Base-by-base conservation (phyloP, 352 stramenopile genomes). In the Elongisporangium senticosum region DNA sequence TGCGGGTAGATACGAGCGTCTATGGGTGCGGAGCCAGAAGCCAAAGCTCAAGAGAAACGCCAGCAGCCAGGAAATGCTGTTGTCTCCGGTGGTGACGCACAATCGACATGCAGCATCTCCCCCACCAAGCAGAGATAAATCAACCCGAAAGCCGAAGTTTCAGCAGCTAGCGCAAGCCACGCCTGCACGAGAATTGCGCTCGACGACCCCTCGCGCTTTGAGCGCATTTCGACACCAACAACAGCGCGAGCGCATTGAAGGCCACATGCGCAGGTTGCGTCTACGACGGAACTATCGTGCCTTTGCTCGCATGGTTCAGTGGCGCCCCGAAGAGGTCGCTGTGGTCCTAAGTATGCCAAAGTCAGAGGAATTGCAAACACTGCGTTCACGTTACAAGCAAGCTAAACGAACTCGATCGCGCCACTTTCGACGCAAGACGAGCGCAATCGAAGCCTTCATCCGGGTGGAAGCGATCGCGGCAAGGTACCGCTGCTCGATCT, bases 1-100 rank as follows among this genome's bases (percentile, higher is more conserved):
- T 53, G 37, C 22, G 15, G 3, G 7, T 26, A 77, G 69, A 14
- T 81, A 81, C 24, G 69, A 81, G 51, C 57, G 66, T 8, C 50
- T 81, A 54, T 69, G 77, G 40, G 51, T 56, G 51, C 53, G 55
- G 4, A 48, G 63, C n/a, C 58, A 58, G n/a, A 54, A 11, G 24
- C 55, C 55, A n/a, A 61, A 62, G 50, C 63, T 28, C 19, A 47
- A 43, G 56, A 51, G 21, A 23, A 61, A 2, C 26, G 21, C 48
- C 17, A 21, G 11, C 14, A 19, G 15, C 1, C 4, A 47, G 22
- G 26, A 40, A 39, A 5, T 19, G 7, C 58, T 40, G 22, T 26
- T 53, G 49, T 26, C 19, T 2, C 53, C 43, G 4, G 24, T 49
- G 19, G 19, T 23, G 53, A 20, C 20, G 37, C 24, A 21, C 43